Conservation (phyloP, 176 grass and related monocot species). For the Calamus simplicifolius region DNA sequence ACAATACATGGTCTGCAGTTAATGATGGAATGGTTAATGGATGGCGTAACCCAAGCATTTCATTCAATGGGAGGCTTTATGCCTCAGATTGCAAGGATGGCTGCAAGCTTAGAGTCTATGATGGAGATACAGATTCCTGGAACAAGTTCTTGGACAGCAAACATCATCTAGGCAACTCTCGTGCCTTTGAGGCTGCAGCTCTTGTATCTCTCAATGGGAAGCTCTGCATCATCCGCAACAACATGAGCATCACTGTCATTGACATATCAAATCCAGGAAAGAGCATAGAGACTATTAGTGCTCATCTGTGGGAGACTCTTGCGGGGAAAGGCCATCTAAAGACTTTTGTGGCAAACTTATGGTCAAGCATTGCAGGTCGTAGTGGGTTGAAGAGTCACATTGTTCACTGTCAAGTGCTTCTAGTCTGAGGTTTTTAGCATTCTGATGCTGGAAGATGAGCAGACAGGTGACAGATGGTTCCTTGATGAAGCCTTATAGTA, state of each 20-base stretch:
- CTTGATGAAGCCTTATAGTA: no score
- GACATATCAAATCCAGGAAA: conserved; percentile 2
- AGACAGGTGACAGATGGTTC: neutral
- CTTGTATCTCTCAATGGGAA: conserved; percentile 6
- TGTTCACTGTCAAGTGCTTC: conserved; percentile 85
- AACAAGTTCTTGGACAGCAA: conserved; percentile 9
- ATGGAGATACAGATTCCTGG: conserved; percentile 1
- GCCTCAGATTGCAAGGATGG: conserved; percentile 4
- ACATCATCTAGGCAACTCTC: conserved; percentile 2
- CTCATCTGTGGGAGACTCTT: conserved; percentile 59
- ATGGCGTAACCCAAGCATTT: conserved; percentile 5
- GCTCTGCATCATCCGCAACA: neutral
- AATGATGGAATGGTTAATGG: neutral
- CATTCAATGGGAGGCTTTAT: conserved; percentile 11
- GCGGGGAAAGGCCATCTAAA: conserved; percentile 49
- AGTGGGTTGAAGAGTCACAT: conserved; percentile 46
- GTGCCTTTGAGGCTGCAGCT: neutral
- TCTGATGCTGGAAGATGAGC: conserved; percentile 14
- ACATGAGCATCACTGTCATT: conserved; percentile 7
- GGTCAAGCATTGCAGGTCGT: conserved; percentile 51
- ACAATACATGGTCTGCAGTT: conserved; percentile 7
- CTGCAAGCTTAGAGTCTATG: conserved; percentile 1
- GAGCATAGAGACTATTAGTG: conserved; percentile 40
- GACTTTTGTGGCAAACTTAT: conserved; percentile 70
- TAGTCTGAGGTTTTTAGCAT: conserved; percentile 22